Evolutionary conservation across 495 filamentous ascomycete species (phyloP), one percentile per base, ranked within the genome.

Genomic region (Xylaria scruposa): DNA sequence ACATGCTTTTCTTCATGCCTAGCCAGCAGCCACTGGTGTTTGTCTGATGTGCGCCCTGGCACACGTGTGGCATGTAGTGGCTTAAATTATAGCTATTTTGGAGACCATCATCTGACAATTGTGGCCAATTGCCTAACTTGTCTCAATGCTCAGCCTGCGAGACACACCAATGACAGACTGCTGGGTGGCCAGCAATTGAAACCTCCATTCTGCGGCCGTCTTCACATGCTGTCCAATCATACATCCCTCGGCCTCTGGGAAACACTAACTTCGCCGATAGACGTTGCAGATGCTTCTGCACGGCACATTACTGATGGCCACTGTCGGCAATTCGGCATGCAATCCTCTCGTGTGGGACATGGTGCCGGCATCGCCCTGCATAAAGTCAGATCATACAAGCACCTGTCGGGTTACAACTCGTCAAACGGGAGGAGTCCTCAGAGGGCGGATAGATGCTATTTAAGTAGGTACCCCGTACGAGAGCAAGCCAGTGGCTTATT

Each of bases 151-250:
- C 51, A 46, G 24, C 47, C 44, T 58, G 49, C 12, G 49, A n/a
- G 36, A 21, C 65, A 24, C 38, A 4, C 33, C 47, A 56, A 29
- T 24, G 21, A 33, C 5, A 21, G 24, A 29, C 51, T 31, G 53
- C 67, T 60, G 53, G 21, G 67, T 59, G 53, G 67, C 24, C 26
- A 24, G 65, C 65, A 15, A 13, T 54, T 65, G 62, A 65, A 49
- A 65, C 62, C 62, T 31, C 29, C 53, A 4, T 56, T 17, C 53
- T 15, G 12, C 21, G 38, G 38, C 62, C 6, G 38, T 33, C 64
- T 53, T 67, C 46, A 67, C 64, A 67, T 67, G 65, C 33, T 56
- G 49, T 49, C 65, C 65, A 68, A 68, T 68, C 65, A 44, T 19
- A 8, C 51, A 38, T 21, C 49, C 38, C 47, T 60, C 66, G n/a